Evolutionary conservation across 805 yeast species (phyloP), one percentile per base, ranked within the genome.

Genomic region (Yarrowia sp.): DNA sequence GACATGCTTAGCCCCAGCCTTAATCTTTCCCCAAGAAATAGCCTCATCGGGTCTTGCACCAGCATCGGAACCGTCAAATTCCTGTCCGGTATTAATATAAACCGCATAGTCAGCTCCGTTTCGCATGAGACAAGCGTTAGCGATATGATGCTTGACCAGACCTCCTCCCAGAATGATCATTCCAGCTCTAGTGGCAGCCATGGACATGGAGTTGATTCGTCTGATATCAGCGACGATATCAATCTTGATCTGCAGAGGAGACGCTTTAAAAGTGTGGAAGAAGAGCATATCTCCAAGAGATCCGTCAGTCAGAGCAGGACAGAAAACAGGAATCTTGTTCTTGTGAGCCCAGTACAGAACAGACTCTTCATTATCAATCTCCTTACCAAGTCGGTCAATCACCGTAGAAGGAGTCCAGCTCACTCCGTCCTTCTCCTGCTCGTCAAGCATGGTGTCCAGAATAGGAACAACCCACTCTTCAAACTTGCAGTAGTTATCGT

Each of bases 1-100:
- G 65, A 92, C 96, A 67, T 87, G 84, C 72, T 84, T 85, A 35
- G 99, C 99, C 45, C 91, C 97, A 6, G 96, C 89, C 79, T 91
- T 92, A 77, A 95, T 95, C 77, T 95, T 95, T 69, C 99, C 99
- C 99, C 99, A 95, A 43, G 96, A 89, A 63, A 95, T 89, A 32
- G 99, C 99, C 79, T 95, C 99, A 75, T 95, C 99, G 1, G 98
- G 98, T 75, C 99, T 85, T 6, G 99, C 99, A 69, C 99, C 99
- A 10, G 99, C 98, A 76, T 95, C 99, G 28, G 97, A 90, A 53
- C 99, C 99, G 74, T 95, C 99, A 72, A 92, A 95, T 75, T 95
- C 99, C 78, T 95, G 98, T 53, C 97, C 99, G 14, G 99, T 95
- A 77, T 95, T 95, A 75, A 95, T 93, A 77, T 85, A 95, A 17